Conservation (phyloP, 768 basidiomycete genomes). For the Goffeauzyma gilvescens region DNA sequence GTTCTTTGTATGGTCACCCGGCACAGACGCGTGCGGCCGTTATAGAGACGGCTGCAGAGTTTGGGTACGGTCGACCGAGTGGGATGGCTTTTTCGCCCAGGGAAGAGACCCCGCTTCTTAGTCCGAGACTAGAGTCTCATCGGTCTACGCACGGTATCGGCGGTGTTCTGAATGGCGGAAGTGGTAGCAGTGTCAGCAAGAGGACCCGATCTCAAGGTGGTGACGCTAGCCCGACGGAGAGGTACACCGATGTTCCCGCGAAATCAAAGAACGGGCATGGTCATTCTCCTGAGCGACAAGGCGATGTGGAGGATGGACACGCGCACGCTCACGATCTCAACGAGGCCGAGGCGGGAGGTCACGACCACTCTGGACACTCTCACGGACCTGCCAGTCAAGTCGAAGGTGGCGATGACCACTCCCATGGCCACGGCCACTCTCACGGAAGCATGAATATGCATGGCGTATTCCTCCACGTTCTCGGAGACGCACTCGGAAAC, state of each 20-base stretch:
- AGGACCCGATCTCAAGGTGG: no score
- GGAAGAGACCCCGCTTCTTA: no score
- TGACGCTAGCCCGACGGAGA: no score
- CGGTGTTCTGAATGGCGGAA: no score
- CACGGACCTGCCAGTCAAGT: conserved; percentile 13
- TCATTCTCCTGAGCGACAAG: not conserved
- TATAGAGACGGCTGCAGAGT: conserved; percentile 62
- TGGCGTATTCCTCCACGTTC: conserved; percentile 80
- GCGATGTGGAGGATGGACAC: not conserved
- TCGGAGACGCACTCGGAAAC: conserved; percentile 94
- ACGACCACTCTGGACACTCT: conserved; percentile 12
- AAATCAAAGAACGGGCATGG: no score
- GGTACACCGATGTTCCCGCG: no score
- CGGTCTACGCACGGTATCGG: no score
- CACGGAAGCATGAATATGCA: conserved; percentile 89
- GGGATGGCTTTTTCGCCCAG: not conserved
- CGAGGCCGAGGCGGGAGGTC: conserved; percentile 6
- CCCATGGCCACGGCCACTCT: conserved; percentile 27
- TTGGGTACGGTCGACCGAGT: conserved; percentile 33
- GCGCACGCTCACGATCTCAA: conserved; percentile 10
- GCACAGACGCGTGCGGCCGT: conserved; percentile 36
- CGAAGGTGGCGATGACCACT: conserved; percentile 13
- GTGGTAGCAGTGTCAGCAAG: no score
- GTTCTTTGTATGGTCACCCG: conserved; percentile 48
- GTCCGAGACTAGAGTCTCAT: no score